Conservation (phyloP, 2,329 filamentous ascomycete species). For the Calcarisporium arbuscula region DNA sequence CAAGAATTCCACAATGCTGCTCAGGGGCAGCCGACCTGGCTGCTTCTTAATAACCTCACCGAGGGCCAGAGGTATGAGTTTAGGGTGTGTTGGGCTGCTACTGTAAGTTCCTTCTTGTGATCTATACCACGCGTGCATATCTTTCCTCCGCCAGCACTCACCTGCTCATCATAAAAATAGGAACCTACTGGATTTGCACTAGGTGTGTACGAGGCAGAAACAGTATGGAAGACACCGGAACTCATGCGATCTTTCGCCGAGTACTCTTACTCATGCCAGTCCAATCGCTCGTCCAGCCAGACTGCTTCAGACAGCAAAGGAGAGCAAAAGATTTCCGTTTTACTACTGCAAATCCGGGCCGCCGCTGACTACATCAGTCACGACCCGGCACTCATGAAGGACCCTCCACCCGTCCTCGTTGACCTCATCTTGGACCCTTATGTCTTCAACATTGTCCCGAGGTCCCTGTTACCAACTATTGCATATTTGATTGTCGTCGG, state of each 20-base stretch:
- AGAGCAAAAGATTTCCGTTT: constrained; percentile 40
- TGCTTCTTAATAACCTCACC: constrained; percentile 64
- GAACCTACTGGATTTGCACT: constrained; percentile 80
- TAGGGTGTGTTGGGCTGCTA: constrained; percentile 88
- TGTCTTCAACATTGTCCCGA: constrained; percentile 70
- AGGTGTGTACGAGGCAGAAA: constrained; percentile 53
- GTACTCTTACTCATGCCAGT: constrained; percentile 50
- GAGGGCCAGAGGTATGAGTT: constrained; percentile 79
- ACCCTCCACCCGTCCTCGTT: constrained; percentile 66
- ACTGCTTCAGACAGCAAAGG: constrained; percentile 1
- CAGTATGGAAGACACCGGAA: constrained; percentile 54
- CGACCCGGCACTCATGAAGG: constrained; percentile 66
- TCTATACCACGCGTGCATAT: neutral
- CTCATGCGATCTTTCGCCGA: constrained; percentile 59
- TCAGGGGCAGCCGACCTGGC: constrained; percentile 66
- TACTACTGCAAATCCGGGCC: constrained; percentile 69
- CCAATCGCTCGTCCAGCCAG: constrained; percentile 12
- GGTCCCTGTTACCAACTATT: constrained; percentile 67
- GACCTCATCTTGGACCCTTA: constrained; percentile 87
- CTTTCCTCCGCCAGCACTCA: neutral
- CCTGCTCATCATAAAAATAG: constrained; percentile 38
- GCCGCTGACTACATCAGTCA: constrained; percentile 81
- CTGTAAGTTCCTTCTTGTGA: constrained; percentile 51
- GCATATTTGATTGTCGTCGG: constrained; percentile 61
- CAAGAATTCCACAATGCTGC: constrained; percentile 33